Base-by-base conservation (phyloP, 352 stramenopile genomes). In the Phytophthora cajani region DNA sequence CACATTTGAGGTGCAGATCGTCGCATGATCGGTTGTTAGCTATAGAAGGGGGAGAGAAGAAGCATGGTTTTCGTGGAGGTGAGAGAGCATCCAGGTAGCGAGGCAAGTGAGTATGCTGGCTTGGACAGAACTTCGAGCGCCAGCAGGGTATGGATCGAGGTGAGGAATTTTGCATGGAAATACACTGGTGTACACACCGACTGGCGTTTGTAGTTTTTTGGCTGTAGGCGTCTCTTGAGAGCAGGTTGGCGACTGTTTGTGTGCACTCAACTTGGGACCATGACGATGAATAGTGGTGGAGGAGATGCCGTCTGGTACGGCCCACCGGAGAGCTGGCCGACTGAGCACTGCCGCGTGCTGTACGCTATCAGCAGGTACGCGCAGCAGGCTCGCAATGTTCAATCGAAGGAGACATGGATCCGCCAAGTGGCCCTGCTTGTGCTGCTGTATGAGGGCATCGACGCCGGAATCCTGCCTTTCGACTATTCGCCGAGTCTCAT, bases 391-490 rank as follows among this genome's bases (percentile, higher is more conserved):
- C 82, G 72, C 33, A 91, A 85, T 42, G 76, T 86, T 25, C 87
- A 97, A 9, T 91, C 94, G 23, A 88, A 85, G 36, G 95, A 99
- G 72, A 77, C 92, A 40, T 99, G 97, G 97, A 90, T 99, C 56
- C 89, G 97, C 21, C 98, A 99, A 74, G 84, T 97, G 47, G 91
- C 97, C 56, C 76, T 99, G 36, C 87, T 98, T 42, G 95, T 99
- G 58, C 74, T 99, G 12, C 77, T 99, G 19, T 98, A 99, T 67
- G 97, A 99, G 78, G 97, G 95, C 12, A 97, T 99, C 36, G 94
- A 98, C 32, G 60, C 88, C 10, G 89, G 94, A n/a, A 81, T 97
- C 23, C 79, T 99, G 33, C 83, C 97, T 32, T 99, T 98, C 60
- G 97, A 99, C 82, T 99, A 99, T 71, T 95, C 95, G 51, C 97